A percentile compares a stretch with the other conserved stretches of the same genome.
Conservation (phyloP, 2,329 filamentous ascomycete species). For the Stachybotrys elegans region DNA sequence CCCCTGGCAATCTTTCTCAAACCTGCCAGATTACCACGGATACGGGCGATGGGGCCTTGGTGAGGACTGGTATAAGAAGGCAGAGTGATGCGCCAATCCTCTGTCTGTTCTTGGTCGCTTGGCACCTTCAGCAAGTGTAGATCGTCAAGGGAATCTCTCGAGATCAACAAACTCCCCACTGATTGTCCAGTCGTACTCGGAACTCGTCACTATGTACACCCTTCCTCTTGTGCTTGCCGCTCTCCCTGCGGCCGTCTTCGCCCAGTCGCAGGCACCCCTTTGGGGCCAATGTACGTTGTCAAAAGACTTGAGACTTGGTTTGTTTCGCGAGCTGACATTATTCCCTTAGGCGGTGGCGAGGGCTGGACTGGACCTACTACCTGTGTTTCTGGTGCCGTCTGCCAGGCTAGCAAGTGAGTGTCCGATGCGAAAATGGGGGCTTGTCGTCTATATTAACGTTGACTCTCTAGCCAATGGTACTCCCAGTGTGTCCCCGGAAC, state of each 20-base stretch:
- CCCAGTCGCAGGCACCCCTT: slow-evolving; percentile 11
- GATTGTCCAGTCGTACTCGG: too few species aligned
- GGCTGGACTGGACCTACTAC: slow-evolving; percentile 11
- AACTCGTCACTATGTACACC: slow-evolving; percentile 11
- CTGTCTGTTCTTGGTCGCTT: too few species aligned
- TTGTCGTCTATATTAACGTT: neutral
- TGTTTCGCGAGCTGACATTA: neutral
- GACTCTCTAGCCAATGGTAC: slow-evolving; percentile 11
- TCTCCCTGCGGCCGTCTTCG: slow-evolving; percentile 10
- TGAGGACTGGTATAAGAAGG: too few species aligned
- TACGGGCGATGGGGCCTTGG: too few species aligned
- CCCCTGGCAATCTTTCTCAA: too few species aligned
- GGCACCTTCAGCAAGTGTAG: too few species aligned
- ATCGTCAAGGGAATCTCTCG: too few species aligned
- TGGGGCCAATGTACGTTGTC: slow-evolving; percentile 12
- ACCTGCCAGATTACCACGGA: too few species aligned
- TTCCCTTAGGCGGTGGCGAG: slow-evolving; percentile 8
- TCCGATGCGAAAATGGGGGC: neutral
- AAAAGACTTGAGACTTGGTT: neutral
- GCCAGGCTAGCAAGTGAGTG: slow-evolving; percentile 9
- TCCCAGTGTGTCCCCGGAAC: slow-evolving; percentile 11
- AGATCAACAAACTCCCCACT: too few species aligned
- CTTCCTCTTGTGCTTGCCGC: slow-evolving; percentile 8
- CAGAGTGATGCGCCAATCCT: too few species aligned
- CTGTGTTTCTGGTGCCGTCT: slow-evolving; percentile 10